Conservation (phyloP, 495 filamentous ascomycete species). For the Physcia stellaris region DNA sequence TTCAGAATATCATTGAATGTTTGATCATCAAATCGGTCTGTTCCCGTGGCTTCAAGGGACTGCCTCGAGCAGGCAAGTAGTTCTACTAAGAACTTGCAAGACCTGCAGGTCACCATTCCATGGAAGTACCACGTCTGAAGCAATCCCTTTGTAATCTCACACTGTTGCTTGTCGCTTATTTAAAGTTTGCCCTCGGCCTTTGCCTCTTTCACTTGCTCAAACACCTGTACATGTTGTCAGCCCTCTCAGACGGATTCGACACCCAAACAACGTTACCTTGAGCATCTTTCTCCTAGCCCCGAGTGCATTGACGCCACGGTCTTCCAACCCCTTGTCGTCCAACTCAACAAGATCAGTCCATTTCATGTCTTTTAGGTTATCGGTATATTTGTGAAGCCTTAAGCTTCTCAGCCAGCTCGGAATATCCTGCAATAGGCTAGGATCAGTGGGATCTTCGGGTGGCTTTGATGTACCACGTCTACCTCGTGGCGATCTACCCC, state of each 20-base stretch:
- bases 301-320: slow-evolving; percentile 85
- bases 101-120: too few relatives aligned
- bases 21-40: background rate
- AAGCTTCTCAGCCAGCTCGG: slow-evolving; percentile 91
- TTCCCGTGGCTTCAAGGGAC: background rate
- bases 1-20: background rate
- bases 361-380: slow-evolving; percentile 91
- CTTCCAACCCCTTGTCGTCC: slow-evolving; percentile 86
- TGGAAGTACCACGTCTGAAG: too few relatives aligned
- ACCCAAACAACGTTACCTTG: slow-evolving; percentile 47
- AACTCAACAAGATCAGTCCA: slow-evolving; percentile 91
- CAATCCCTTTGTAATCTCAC: background rate
- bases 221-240: slow-evolving; percentile 44
- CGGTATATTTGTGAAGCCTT: slow-evolving; percentile 95
- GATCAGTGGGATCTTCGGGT: slow-evolving; percentile 93
- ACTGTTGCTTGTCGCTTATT: background rate
- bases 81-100: background rate
- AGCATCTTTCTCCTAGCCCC: slow-evolving; percentile 96
- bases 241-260: background rate
- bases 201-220: slow-evolving; percentile 85
- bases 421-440: slow-evolving; percentile 82
- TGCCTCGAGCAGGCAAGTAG: background rate
- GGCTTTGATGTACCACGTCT: slow-evolving; percentile 92
- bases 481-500: slow-evolving; percentile 85
- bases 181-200: slow-evolving; percentile 53